These are phyloP conservation scores for Pseudogymnoascus sp. DNA, from an alignment of 2,329 filamentous ascomycete species.

Conservation along the genomic window DNA sequence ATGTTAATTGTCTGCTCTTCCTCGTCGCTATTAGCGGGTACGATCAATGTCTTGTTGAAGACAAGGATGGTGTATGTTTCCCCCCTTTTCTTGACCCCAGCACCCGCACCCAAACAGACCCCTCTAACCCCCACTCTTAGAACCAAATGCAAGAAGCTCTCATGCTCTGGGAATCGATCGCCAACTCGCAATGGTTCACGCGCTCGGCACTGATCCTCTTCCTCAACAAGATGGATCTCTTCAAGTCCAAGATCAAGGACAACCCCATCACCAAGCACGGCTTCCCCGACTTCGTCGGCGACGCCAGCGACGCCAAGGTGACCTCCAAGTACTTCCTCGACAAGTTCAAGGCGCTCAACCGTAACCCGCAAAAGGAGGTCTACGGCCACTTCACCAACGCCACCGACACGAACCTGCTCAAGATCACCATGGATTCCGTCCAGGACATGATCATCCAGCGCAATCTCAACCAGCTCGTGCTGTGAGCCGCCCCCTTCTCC, in stretches of 20 bases:
- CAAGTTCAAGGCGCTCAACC: constrained; percentile 69
- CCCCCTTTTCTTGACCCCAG: background rate
- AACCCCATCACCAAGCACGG: constrained; percentile 65
- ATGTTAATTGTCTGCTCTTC: constrained; percentile 87
- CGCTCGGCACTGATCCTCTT: constrained; percentile 76
- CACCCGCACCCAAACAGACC: background rate
- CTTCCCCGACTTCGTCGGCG: constrained; percentile 71
- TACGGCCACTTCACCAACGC: constrained; percentile 52
- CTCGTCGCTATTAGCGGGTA: constrained; percentile 93
- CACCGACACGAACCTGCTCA: constrained; percentile 64
- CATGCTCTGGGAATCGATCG: constrained; percentile 80
- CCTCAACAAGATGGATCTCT: constrained; percentile 81
- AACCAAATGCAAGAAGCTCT: constrained; percentile 89
- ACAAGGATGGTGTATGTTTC: constrained; percentile 79
- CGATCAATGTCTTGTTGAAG: constrained; percentile 91
- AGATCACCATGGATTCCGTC: constrained; percentile 78
- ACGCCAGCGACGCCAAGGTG: constrained; percentile 61
- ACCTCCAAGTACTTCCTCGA: constrained; percentile 75
- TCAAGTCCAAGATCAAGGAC: constrained; percentile 64
- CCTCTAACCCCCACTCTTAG: constrained; percentile 33
- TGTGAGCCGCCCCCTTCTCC: constrained; percentile 38
- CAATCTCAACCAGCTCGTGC: constrained; percentile 70
- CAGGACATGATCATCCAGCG: constrained; percentile 84
- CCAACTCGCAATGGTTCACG: constrained; percentile 80
- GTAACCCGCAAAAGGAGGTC: constrained; percentile 47